Percentiles rank a stretch among this genome's conserved stretches.
Conservation (phyloP, 345 rosid genomes). For the Aegle marmelos region DNA sequence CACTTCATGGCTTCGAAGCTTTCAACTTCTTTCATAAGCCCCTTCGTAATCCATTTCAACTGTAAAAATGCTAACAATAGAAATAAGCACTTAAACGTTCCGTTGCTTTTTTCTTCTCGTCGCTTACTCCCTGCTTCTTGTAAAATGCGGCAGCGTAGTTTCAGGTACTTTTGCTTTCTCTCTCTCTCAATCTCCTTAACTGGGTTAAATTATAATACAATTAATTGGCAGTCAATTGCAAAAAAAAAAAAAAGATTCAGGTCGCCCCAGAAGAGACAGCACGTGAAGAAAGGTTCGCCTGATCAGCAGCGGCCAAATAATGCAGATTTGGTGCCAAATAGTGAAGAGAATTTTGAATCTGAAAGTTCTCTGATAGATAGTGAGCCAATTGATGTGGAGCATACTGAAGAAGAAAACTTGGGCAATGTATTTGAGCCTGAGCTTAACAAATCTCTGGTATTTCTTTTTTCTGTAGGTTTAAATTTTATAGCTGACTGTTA, state of each 20-base stretch:
- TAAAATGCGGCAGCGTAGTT: constrained; percentile 59
- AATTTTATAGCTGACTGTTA: constrained; percentile 4
- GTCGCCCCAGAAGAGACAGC: constrained; percentile 43
- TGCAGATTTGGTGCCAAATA: constrained; percentile 31
- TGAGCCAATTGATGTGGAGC: constrained; percentile 27
- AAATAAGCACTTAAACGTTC: constrained; percentile 15
- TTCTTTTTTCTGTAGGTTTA: background rate
- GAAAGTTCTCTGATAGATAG: constrained; percentile 25
- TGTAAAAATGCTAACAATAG: constrained; percentile 1
- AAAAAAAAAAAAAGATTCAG: constrained; percentile 20
- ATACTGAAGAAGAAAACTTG: constrained; percentile 22
- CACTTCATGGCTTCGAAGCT: constrained; percentile 54
- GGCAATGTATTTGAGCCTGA: constrained; percentile 32
- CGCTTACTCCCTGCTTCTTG: constrained; percentile 61
- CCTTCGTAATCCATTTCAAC: constrained; percentile 36
- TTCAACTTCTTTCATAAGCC: constrained; percentile 46
- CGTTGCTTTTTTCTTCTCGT: constrained; percentile 39
- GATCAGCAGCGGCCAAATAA: constrained; percentile 31
- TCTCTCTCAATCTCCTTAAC: background rate
- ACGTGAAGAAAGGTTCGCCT: constrained; percentile 50
- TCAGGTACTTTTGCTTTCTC: constrained; percentile 41
- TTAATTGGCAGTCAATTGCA: background rate
- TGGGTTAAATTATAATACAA: background rate
- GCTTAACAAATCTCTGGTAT: constrained; percentile 52
- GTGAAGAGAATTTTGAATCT: constrained; percentile 41